These are phyloP conservation scores for Chlamydomonas asymmetrica DNA, from an alignment of 139 green algal genomes.

Conservation along the genomic window DNA sequence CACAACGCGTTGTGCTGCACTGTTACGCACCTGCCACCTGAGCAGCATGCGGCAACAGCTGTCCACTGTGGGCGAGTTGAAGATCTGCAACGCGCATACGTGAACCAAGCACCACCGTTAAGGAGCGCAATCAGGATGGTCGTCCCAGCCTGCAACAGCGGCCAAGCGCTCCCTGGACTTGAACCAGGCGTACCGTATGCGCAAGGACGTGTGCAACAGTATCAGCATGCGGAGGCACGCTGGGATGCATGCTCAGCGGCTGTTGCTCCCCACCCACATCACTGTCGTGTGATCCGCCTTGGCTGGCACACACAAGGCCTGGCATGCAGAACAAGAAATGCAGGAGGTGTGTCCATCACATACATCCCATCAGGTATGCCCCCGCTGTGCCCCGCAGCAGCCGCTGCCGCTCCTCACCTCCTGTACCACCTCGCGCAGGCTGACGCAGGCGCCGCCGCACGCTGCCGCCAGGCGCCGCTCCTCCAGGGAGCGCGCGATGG, in stretches of 20 bases:
- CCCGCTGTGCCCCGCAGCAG: not conserved
- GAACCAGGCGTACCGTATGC: not conserved
- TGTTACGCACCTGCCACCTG: constrained; percentile 29
- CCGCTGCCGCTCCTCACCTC: not conserved
- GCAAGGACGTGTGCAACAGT: no score
- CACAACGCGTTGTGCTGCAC: no score
- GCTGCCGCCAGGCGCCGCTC: constrained; percentile 28
- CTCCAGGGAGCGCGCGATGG: constrained; percentile 18
- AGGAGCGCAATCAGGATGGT: not conserved
- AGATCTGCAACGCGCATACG: no score
- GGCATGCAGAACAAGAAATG: not conserved
- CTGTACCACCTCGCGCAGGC: constrained; percentile 7
- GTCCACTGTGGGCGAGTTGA: constrained; percentile 16
- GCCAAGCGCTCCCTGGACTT: not conserved
- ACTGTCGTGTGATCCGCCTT: not conserved
- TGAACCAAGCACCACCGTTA: not conserved
- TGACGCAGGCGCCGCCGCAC: constrained; percentile 13
- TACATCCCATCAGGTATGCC: not conserved
- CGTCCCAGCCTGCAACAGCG: not conserved
- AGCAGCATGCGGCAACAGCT: constrained; percentile 26
- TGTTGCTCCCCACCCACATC: not conserved
- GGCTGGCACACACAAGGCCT: no score
- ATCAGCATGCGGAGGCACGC: no score
- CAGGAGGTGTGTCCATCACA: not conserved
- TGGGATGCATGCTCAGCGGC: no score